Conservation (phyloP, 1,284 basidiomycete genomes). For the Ceratorhiza oryzae-sativae region DNA sequence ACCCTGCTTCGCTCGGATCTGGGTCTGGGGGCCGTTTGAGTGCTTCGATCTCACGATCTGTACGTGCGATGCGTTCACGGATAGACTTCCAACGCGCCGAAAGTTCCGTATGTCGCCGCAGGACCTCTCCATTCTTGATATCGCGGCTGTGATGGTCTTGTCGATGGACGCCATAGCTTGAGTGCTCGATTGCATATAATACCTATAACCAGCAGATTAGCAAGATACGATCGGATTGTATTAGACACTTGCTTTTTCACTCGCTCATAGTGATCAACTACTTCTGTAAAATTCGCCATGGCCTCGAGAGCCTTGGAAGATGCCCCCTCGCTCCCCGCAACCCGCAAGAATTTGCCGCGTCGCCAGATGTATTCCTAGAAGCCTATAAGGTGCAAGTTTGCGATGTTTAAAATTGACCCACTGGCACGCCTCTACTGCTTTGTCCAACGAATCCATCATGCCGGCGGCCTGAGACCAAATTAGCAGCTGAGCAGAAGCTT, state of each 20-base stretch:
- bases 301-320: slow-evolving; percentile 5
- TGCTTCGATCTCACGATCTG: slow-evolving; percentile 83
- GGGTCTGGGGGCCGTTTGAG: slow-evolving; percentile 64
- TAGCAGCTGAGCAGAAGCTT: background rate
- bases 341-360: slow-evolving; percentile 37
- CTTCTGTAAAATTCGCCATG: slow-evolving; percentile 5
- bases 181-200: slow-evolving; percentile 90
- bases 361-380: slow-evolving; percentile 80
- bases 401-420: slow-evolving; percentile 46
- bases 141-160: slow-evolving; percentile 89
- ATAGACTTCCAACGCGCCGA: slow-evolving; percentile 82
- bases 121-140: slow-evolving; percentile 93
- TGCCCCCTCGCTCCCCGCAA: background rate
- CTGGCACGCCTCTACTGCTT: slow-evolving; percentile 86
- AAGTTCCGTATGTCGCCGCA: slow-evolving; percentile 85
- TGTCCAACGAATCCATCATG: slow-evolving; percentile 96
- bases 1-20: slow-evolving; percentile 68
- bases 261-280: slow-evolving; percentile 33
- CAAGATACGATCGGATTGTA: background rate
- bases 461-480: slow-evolving; percentile 66
- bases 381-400: background rate
- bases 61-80: slow-evolving; percentile 74
- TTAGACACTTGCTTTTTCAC: slow-evolving; percentile 15
- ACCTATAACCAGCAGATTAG: slow-evolving; percentile 54
- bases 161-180: slow-evolving; percentile 94